phyloP scores from a whole-genome alignment of 306 rosid genomes.

The Quercus engelmannii region DNA sequence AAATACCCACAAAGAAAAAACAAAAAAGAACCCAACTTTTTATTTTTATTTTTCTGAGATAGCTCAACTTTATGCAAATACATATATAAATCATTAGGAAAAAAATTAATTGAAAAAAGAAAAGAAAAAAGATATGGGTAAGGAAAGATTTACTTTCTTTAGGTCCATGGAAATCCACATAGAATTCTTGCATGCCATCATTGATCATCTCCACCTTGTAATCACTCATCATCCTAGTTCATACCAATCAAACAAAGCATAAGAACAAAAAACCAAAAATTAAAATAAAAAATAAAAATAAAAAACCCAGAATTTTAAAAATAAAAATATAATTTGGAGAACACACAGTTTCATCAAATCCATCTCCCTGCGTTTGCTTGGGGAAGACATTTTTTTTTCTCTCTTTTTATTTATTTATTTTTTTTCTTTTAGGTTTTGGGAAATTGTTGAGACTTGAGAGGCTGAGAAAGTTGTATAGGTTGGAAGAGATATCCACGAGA shows the following conservation, averaged over 20 bases:
- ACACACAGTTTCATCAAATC: slow-evolving; percentile 85
- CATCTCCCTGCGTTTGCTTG: slow-evolving; percentile 88
- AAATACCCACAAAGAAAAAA: not conserved
- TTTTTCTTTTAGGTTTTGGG: not conserved
- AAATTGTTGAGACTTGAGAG: slow-evolving; percentile 16
- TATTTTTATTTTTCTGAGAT: no score
- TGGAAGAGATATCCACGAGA: slow-evolving; percentile 10
- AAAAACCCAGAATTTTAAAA: not conserved
- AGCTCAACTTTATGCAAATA: not conserved
- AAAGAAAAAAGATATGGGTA: slow-evolving; percentile 20
- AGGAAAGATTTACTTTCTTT: slow-evolving; percentile 57
- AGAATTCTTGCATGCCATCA: slow-evolving; percentile 76
- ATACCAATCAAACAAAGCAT: slow-evolving; percentile 16
- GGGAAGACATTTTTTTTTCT: slow-evolving; percentile 62
- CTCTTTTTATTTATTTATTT: not conserved
- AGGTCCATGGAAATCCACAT: slow-evolving; percentile 78
- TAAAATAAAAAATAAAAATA: rapidly evolving
- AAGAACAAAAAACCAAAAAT: not conserved
- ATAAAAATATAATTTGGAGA: not conserved
- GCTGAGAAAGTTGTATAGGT: slow-evolving; percentile 6
- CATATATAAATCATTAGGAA: not conserved
- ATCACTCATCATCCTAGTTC: slow-evolving; percentile 89
- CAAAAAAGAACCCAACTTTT: not conserved
- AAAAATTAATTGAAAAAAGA: not conserved
- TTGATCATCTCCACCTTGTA: slow-evolving; percentile 77